These are phyloP conservation scores for Starmera amethionina DNA, from an alignment of 805 yeast species.

Conservation along the genomic window DNA sequence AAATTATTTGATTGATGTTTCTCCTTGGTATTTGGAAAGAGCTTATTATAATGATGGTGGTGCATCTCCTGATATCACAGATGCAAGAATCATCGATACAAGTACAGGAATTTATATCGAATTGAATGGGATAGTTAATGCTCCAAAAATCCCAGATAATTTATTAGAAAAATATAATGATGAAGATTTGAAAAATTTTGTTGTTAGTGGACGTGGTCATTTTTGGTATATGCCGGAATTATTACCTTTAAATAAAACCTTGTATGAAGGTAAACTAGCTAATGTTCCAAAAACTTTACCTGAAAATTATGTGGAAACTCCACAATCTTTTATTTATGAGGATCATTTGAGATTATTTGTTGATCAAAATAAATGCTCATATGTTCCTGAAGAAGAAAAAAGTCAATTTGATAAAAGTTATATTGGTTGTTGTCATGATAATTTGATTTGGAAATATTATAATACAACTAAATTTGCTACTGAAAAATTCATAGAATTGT, in stretches of 20 bases:
- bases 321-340: conserved; percentile 20
- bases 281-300: conserved; percentile 33
- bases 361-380: conserved; percentile 25
- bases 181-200: conserved; percentile 13
- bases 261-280: conserved; percentile 48
- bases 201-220: conserved; percentile 32
- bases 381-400: conserved; percentile 32
- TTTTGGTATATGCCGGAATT: conserved; percentile 38
- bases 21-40: conserved; percentile 41
- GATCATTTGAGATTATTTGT: conserved; percentile 30
- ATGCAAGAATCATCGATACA: conserved; percentile 50
- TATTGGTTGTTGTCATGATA: conserved; percentile 33
- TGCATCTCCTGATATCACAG: conserved; percentile 33
- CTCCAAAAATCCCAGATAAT: conserved; percentile 15
- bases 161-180: conserved; percentile 5
- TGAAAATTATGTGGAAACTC: conserved; percentile 26
- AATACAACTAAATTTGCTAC: conserved; percentile 22
- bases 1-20: conserved; percentile 34
- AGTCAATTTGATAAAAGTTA: conserved; percentile 23
- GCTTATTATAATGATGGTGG: conserved; percentile 36
- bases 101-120: conserved; percentile 52
- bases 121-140: conserved; percentile 34
- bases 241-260: conserved; percentile 40
- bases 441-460: conserved; percentile 28
- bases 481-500: conserved; percentile 7